phyloP scores from a whole-genome alignment of 176 grass and related monocot genomes.

The Panicum miliaceum region DNA sequence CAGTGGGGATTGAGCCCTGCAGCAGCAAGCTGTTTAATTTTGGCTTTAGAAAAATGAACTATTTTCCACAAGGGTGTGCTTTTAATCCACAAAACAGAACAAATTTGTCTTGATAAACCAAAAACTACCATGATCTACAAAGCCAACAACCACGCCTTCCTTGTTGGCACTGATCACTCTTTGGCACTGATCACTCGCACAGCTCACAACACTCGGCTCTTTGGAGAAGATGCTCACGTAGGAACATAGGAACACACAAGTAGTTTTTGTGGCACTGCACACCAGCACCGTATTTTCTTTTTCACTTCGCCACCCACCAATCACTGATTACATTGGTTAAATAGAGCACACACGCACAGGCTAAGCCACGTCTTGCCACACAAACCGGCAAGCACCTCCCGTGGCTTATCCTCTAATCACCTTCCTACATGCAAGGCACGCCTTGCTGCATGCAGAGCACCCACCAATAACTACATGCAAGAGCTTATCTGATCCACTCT shows the following conservation, averaged over 20 bases:
- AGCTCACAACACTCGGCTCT: no score
- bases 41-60: neutral
- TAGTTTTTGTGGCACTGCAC: no score
- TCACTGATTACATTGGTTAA: neutral
- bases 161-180: no score
- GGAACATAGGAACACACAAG: no score
- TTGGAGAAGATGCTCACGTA: no score
- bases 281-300: no score
- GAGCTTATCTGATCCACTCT: no score
- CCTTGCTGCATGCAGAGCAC: neutral
- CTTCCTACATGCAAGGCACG: neutral
- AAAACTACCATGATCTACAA: neutral
- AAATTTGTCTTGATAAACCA: neutral
- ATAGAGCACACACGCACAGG: neutral
- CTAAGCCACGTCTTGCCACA: neutral
- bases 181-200: no score
- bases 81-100: conserved; percentile 7
- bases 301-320: no score
- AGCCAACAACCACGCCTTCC: neutral
- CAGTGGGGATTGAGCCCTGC: neutral
- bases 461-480: neutral
- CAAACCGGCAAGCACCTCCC: no score
- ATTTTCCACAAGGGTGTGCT: neutral
- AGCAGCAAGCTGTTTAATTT: neutral
- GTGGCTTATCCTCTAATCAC: neutral